Percentiles rank a stretch among this genome's conserved stretches.
Evolutionary conservation across 305 asterid genomes (phyloP).

Genomic region (Solanum chacoense): DNA sequence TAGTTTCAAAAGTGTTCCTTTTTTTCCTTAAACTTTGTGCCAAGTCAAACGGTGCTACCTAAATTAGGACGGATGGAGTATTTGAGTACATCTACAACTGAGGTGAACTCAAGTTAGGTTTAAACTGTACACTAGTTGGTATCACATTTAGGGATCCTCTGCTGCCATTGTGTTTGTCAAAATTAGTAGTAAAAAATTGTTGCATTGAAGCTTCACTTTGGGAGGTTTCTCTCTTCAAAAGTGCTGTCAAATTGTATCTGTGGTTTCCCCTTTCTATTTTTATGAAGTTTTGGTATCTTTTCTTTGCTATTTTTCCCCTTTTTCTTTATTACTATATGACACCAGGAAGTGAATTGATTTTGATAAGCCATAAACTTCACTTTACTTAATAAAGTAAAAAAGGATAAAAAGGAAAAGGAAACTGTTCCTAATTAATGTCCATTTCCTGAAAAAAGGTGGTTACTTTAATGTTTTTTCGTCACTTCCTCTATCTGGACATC

Average conservation of each 20-base stretch:
- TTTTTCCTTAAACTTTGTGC: neutral
- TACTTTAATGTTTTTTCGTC: neutral
- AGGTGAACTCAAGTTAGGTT: neutral
- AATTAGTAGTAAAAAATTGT: neutral
- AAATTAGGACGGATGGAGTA: neutral
- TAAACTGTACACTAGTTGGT: neutral
- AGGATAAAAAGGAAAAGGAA: neutral
- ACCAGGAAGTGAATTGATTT: neutral
- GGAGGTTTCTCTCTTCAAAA: neutral
- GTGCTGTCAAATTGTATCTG: neutral
- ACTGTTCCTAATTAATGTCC: neutral
- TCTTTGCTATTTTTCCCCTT: neutral
- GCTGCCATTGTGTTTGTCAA: neutral
- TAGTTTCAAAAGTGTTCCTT: neutral
- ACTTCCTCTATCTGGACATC: neutral
- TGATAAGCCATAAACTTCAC: neutral
- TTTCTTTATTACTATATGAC: neutral
- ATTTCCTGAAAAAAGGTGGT: neutral
- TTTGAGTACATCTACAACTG: neutral
- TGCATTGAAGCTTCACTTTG: neutral
- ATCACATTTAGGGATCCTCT: neutral
- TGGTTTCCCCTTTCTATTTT: neutral
- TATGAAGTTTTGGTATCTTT: neutral
- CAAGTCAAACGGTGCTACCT: neutral
- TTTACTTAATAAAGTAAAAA: neutral